Evolutionary conservation across 1,284 basidiomycete genomes (phyloP).

Genomic region (Leccinum subrobustum): DNA sequence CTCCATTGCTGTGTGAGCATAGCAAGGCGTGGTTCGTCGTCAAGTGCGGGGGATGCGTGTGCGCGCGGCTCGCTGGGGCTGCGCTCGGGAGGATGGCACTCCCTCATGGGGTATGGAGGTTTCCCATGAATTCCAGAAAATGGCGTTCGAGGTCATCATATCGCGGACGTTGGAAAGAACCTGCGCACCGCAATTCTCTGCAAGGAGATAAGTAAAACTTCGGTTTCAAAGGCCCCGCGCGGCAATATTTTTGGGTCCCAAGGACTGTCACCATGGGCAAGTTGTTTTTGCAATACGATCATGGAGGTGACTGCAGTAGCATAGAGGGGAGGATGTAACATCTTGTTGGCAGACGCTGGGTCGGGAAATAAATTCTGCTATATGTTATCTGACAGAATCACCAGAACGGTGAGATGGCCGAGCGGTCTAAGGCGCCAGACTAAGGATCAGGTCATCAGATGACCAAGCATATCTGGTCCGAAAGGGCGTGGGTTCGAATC

Average conservation of each 20-base stretch:
- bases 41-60: not conserved
- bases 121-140: not conserved
- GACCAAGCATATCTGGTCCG: slow-evolving; percentile 48
- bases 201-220: not conserved
- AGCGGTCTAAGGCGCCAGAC: slow-evolving; percentile 73
- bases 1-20: not conserved
- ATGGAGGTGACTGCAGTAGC: not conserved
- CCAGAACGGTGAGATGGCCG: slow-evolving; percentile 21
- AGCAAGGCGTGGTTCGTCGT: not conserved
- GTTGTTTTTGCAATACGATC: not conserved
- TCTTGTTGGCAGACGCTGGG: no score
- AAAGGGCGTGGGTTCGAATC: slow-evolving; percentile 72
- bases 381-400: no score
- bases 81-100: not conserved
- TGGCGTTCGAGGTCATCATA: not conserved
- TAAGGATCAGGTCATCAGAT: slow-evolving; percentile 46
- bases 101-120: not conserved
- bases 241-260: not conserved
- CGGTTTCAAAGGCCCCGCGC: not conserved
- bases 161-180: not conserved
- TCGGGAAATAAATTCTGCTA: not conserved
- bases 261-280: not conserved
- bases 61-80: not conserved
- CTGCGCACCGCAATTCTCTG: not conserved
- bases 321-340: no score